Evolutionary conservation across 768 basidiomycete species (phyloP).

Genomic region (Calocybe gangraenosa): DNA sequence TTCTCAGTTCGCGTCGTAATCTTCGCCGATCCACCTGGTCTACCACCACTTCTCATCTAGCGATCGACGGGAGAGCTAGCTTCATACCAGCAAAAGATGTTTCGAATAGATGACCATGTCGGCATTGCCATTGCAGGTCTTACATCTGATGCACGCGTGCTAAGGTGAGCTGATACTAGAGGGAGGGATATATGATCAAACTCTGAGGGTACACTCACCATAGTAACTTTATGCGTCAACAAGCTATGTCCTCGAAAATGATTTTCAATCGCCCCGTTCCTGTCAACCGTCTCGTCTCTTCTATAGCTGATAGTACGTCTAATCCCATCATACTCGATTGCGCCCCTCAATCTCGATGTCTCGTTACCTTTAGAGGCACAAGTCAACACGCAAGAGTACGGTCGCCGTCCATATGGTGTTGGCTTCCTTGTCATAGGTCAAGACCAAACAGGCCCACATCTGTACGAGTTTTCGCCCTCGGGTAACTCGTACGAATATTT

Average conservation of each 20-base stretch:
- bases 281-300: conserved; percentile 86
- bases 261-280: conserved; percentile 93
- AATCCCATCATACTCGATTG: background rate
- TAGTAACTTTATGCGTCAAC: conserved; percentile 99
- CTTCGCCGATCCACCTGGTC: too few species aligned
- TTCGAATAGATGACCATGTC: conserved; percentile 98
- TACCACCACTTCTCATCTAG: conserved; percentile 34
- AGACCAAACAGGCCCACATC: conserved; percentile 95
- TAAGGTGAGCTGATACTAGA: conserved; percentile 59
- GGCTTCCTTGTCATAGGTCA: conserved; percentile 97
- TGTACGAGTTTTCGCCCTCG: conserved; percentile 97
- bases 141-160: conserved; percentile 94
- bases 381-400: conserved; percentile 98
- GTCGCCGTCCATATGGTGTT: conserved; percentile 95
- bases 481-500: conserved; percentile 97
- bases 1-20: background rate
- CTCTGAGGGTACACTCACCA: background rate
- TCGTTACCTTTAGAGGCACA: conserved; percentile 74
- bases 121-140: conserved; percentile 99
- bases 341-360: background rate
- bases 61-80: conserved; percentile 97
- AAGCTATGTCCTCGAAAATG: conserved; percentile 95
- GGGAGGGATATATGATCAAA: too few species aligned
- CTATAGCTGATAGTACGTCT: conserved; percentile 90
- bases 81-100: conserved; percentile 99